Base-by-base conservation (phyloP, 768 basidiomycete genomes). In the Trametes gibbosa region DNA sequence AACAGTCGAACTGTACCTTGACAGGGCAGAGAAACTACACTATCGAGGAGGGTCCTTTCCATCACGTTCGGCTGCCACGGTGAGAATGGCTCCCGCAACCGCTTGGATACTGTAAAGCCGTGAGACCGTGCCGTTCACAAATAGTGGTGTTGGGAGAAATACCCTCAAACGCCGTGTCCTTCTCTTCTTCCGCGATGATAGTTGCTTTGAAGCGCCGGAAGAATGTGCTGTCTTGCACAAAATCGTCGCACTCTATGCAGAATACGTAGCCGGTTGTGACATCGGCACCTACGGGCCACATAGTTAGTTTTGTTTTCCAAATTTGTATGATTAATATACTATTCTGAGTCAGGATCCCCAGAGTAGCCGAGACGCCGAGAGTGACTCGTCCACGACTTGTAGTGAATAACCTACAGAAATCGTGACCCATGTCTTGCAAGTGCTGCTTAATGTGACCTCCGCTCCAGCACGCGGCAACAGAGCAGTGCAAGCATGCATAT, bases 211-310 rank as follows among this genome's bases (percentile, higher is more conserved):
- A 76, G 8, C 81, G 56, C 8, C 73, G 69, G 40, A 84, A 83
- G 35, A 92, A 66, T 2, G 68, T 70, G 13, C 78, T 63, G 62
- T 89, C 77, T 64, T 87, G 87, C 23, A 92, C 79, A 59, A 92
- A 86, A 68, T 94, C 88, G 37, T 86, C 78, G 73, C 93, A 95
- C 34, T 79, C 75, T 2, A 75, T 70, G 69, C 94, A 95, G 67
- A 82, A 95, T 2, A 95, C 74, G 10, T 78, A 76, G n/a, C 94
- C 93, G 0, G 85, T 81, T 63, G 81, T 83, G 3, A 83, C 76
- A 69, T 95, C 92, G 25, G 84, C 82, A 66, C 87, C 93, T 95
- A 65, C 9, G 12, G 19, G 10, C 5, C 21, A 23, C 19, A 24
- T 21, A 16, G 50, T n/a, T 19, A 34, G 21, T 25, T 13, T 24